These are phyloP conservation scores for Sporopachydermia quercuum DNA, from an alignment of 805 yeast species.

Conservation along the genomic window DNA sequence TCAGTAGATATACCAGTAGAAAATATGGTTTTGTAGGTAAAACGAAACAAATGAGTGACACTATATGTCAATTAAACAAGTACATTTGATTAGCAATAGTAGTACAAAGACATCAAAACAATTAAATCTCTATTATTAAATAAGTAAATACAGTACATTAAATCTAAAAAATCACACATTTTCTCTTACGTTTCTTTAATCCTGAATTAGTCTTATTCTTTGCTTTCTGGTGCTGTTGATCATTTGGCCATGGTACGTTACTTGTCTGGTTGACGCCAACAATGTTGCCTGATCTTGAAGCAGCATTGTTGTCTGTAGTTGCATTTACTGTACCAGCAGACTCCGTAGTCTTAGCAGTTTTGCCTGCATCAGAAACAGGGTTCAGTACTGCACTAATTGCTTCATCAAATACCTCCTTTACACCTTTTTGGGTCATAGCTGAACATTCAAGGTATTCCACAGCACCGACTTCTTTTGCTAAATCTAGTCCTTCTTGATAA, in stretches of 20 bases:
- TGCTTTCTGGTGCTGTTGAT: neutral
- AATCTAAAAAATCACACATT: conserved; percentile 1
- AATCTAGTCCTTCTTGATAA: conserved; percentile 41
- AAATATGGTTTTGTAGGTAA: no score
- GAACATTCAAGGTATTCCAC: conserved; percentile 75
- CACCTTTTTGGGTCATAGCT: conserved; percentile 79
- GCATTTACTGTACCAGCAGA: conserved; percentile 5
- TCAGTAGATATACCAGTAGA: no score
- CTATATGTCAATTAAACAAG: no score
- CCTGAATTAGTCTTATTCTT: no score
- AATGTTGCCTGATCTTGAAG: conserved; percentile 2
- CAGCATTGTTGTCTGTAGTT: conserved; percentile 2
- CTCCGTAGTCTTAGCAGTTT: conserved; percentile 4
- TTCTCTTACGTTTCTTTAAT: no score
- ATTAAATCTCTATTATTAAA: no score
- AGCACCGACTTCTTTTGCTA: conserved; percentile 61
- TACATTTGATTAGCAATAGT: no score
- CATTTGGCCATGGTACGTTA: neutral
- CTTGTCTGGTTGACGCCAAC: conserved; percentile 3
- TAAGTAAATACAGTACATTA: no score
- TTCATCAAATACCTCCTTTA: conserved; percentile 68
- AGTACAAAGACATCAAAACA: no score
- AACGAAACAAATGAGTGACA: no score
- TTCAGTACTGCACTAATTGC: conserved; percentile 60
- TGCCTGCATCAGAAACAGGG: conserved; percentile 24